Conservation (phyloP, 2,329 filamentous ascomycete species). For the Macrophomina phaseolina region DNA sequence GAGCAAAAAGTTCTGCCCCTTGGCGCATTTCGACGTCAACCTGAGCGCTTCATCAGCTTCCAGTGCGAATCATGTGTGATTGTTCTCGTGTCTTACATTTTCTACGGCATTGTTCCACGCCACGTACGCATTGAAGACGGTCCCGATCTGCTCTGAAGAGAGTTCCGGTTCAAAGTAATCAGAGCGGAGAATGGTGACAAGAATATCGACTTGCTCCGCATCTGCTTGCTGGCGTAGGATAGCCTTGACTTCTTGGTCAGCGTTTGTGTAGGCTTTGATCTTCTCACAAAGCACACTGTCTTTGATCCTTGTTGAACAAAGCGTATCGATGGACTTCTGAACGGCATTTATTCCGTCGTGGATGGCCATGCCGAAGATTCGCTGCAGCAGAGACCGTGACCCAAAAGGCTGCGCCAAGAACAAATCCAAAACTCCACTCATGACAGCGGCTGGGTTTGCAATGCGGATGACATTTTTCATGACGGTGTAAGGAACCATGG, state of each 20-base stretch:
- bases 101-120: slow-evolving; percentile 96
- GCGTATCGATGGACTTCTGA: slow-evolving; percentile 82
- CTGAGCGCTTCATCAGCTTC: slow-evolving; percentile 34
- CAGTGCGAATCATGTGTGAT: background rate
- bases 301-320: slow-evolving; percentile 74
- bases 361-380: slow-evolving; percentile 90
- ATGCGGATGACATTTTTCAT: slow-evolving; percentile 97
- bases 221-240: slow-evolving; percentile 75
- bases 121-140: slow-evolving; percentile 91
- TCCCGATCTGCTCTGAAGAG: slow-evolving; percentile 75
- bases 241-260: slow-evolving; percentile 75
- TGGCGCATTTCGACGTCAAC: slow-evolving; percentile 86
- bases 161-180: slow-evolving; percentile 76
- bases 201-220: slow-evolving; percentile 77
- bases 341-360: slow-evolving; percentile 88
- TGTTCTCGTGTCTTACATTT: slow-evolving; percentile 56
- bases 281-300: slow-evolving; percentile 81
- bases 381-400: slow-evolving; percentile 84
- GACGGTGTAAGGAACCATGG: slow-evolving; percentile 87
- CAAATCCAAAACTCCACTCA: slow-evolving; percentile 92
- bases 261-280: slow-evolving; percentile 77
- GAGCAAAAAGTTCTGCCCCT: slow-evolving; percentile 89
- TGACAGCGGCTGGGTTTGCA: slow-evolving; percentile 94
- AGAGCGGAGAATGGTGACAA: slow-evolving; percentile 83
- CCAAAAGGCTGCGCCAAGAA: slow-evolving; percentile 97